Percentiles rank a stretch among this genome's conserved stretches.
Evolutionary conservation across 106 monocot genomes (phyloP).

Genomic region (Phalaenopsis equestris): DNA sequence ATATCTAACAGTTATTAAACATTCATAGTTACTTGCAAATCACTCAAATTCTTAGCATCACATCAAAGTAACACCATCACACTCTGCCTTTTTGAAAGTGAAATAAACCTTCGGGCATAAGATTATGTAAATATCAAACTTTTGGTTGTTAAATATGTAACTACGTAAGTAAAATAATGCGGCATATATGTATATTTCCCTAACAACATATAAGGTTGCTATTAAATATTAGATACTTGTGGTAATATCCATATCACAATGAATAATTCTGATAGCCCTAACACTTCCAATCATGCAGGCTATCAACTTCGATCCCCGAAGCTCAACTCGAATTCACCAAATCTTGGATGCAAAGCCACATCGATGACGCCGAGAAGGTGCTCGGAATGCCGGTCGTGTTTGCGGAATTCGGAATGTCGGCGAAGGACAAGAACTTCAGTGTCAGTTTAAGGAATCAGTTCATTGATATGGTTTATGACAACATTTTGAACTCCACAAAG

Average conservation of each 20-base stretch:
- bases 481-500: slow-evolving; percentile 41
- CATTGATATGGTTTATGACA: slow-evolving; percentile 49
- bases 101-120: too few species aligned
- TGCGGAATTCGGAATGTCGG: slow-evolving; percentile 58
- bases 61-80: too few species aligned
- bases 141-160: too few species aligned
- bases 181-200: too few species aligned
- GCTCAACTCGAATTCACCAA: slow-evolving; percentile 34
- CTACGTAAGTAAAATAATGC: too few species aligned
- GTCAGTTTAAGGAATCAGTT: slow-evolving; percentile 37
- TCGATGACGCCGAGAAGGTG: slow-evolving; percentile 41
- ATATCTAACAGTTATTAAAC: too few species aligned
- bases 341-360: slow-evolving; percentile 74
- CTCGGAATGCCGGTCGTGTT: slow-evolving; percentile 70
- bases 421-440: slow-evolving; percentile 37
- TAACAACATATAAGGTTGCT: too few species aligned
- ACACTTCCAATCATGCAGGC: slow-evolving; percentile 12
- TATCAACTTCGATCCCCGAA: slow-evolving; percentile 19
- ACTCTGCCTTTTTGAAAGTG: too few species aligned
- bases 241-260: not conserved
- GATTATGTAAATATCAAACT: too few species aligned
- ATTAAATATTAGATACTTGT: not conserved
- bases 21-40: too few species aligned
- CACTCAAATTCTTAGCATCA: too few species aligned
- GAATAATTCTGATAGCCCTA: too few species aligned